Percentiles rank a stretch among this genome's conserved stretches.
These are phyloP conservation scores for Lactifluus rugatus DNA, from an alignment of 768 basidiomycete genomes.

Conservation along the genomic window DNA sequence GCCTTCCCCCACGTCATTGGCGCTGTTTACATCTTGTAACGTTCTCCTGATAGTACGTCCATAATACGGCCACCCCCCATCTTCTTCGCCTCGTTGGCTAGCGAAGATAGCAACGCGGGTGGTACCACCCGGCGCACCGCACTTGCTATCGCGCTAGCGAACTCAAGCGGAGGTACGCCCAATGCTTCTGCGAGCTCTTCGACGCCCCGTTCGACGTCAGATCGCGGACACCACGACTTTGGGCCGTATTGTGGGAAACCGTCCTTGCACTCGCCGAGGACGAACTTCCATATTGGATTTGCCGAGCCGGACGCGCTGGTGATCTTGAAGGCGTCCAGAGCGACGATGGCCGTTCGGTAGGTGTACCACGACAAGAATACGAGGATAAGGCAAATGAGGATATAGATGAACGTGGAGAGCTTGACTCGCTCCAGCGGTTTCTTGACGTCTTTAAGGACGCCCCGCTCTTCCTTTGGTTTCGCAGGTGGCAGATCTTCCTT, in stretches of 20 bases:
- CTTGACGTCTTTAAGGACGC: neutral
- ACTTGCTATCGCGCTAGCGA: constrained; percentile 54
- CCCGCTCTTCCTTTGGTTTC: constrained; percentile 2
- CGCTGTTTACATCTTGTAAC: neutral
- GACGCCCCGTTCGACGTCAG: constrained; percentile 43
- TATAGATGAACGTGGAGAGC: constrained; percentile 7
- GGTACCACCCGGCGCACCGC: constrained; percentile 52
- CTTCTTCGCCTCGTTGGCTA: constrained; percentile 34
- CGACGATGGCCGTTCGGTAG: constrained; percentile 7
- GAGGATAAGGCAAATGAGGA: constrained; percentile 1
- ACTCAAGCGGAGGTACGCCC: constrained; percentile 48
- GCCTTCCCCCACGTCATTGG: neutral
- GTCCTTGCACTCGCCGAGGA: neutral
- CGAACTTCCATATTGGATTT: neutral
- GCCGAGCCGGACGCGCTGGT: neutral
- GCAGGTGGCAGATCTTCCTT: constrained; percentile 9
- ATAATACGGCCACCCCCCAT: constrained; percentile 26
- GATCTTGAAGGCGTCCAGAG: neutral
- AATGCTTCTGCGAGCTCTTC: constrained; percentile 51
- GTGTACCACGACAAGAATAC: constrained; percentile 6
- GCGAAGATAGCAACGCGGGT: constrained; percentile 47
- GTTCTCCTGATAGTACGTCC: neutral
- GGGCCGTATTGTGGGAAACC: neutral
- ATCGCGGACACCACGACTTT: neutral
- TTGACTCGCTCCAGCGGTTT: constrained; percentile 6